These are phyloP conservation scores for Paraphoma sp. DNA, from an alignment of 2,329 filamentous ascomycete species.

Conservation along the genomic window DNA sequence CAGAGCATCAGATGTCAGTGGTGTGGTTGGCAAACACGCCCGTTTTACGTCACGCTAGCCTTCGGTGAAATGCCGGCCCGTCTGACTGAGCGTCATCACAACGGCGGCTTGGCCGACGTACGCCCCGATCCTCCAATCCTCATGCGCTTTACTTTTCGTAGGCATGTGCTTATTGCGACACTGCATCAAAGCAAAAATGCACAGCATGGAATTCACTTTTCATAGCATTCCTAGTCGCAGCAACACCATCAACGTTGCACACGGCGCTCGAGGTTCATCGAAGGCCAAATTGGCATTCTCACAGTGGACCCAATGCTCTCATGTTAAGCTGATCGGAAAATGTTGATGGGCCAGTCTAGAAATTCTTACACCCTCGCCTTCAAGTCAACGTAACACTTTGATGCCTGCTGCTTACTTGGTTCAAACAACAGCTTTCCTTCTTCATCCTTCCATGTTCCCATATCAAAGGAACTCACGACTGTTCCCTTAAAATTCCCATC, in stretches of 20 bases:
- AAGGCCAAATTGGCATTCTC: too few species aligned
- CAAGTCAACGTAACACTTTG: conserved; percentile 37
- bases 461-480: conserved; percentile 31
- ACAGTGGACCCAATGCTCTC: too few species aligned
- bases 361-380: conserved; percentile 7
- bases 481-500: conserved; percentile 25
- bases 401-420: conserved; percentile 27
- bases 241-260: too few species aligned
- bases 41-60: background rate
- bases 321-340: too few species aligned
- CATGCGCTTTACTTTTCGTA: background rate
- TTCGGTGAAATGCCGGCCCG: background rate
- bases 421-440: conserved; percentile 32
- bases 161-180: too few species aligned
- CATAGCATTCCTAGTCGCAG: too few species aligned
- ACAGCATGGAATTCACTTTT: too few species aligned
- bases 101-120: background rate
- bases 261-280: too few species aligned
- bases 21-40: background rate
- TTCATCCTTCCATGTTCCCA: conserved; percentile 28
- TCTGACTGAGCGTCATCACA: background rate
- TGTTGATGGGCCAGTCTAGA: too few species aligned
- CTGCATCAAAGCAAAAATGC: too few species aligned
- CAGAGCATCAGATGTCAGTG: background rate
- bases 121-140: background rate